Evolutionary conservation across 306 rosid genomes (phyloP), one percentile per base, ranked within the genome.

Genomic region (Lagenaria siceraria): DNA sequence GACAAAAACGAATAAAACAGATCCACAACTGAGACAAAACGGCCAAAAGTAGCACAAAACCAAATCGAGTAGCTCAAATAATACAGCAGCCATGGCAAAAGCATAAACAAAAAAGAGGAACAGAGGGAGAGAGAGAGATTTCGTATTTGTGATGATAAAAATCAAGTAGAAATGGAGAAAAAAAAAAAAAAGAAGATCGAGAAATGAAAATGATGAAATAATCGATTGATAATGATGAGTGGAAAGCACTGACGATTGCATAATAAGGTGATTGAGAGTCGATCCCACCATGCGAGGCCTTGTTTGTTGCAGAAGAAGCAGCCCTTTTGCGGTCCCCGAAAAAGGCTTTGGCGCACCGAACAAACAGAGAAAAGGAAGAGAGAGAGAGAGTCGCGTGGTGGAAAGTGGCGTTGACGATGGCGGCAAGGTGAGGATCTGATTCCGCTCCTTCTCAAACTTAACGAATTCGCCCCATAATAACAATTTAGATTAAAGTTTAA

Each of bases 341-440:
- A 68, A 68, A 68, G 53, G 74, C n/a, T 42, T 19, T 35, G 73
- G 51, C 29, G 21, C 55, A 51, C 48, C 48, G 48, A 42, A 42
- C 36, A 40, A 1, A 42, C 12, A 42, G 48, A 42, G 48, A 42
- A 29, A 36, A 9, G 8, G 22, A 18, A 36, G 73, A 36, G 49
- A 66, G 73, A 36, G 49, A 66, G 51, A 65, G 27, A 36, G 31
- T n/a, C 6, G 7, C 5, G 52, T 66, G 72, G 3, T 38, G 18
- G 52, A 38, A 66, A 5, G 52, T 40, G 52, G 52, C 74, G 74
- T 66, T 66, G 74, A 66, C 74, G 74, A 38, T 66, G 74, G 74
- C 74, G 24, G 51, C 74, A 38, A 19, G 52, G 18, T 11, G 74
- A 8, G 48, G 31, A 66, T 66, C 74, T 66, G 31, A 66, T 66